Evolutionary conservation across 805 yeast genomes (phyloP).

Genomic region (Ogataea degrootiae): DNA sequence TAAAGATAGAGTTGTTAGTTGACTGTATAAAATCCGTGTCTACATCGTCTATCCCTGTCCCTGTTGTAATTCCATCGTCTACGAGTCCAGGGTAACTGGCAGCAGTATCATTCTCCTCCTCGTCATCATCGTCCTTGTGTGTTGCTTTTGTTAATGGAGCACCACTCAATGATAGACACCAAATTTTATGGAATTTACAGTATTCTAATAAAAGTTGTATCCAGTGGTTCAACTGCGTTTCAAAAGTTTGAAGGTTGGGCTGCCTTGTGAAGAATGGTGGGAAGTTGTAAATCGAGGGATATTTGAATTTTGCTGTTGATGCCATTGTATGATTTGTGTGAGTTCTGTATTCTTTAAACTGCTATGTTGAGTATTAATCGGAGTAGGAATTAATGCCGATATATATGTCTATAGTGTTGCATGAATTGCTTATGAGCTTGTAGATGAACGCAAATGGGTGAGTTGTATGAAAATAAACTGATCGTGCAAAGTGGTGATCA

Average conservation of each 20-base stretch:
- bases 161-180: constrained; percentile 45
- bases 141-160: constrained; percentile 16
- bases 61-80: not conserved
- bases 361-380: too few relatives aligned
- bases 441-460: too few relatives aligned
- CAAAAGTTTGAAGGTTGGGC: constrained; percentile 73
- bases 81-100: constrained; percentile 5
- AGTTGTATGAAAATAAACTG: too few relatives aligned
- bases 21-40: constrained; percentile 9
- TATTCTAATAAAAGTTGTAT: constrained; percentile 53
- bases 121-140: constrained; percentile 24
- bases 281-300: constrained; percentile 61
- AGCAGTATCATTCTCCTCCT: constrained; percentile 19
- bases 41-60: constrained; percentile 4
- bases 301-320: constrained; percentile 16
- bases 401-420: too few relatives aligned
- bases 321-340: not conserved
- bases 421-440: too few relatives aligned
- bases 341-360: too few relatives aligned
- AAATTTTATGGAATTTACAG: constrained; percentile 51
- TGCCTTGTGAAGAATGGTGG: constrained; percentile 93
- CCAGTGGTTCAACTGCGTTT: constrained; percentile 82
- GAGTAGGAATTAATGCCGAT: too few relatives aligned
- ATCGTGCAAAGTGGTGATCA: too few relatives aligned
- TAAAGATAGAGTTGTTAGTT: constrained; percentile 35